Conservation (phyloP, 1,284 basidiomycete genomes). For the Melampsora larici-populina region DNA sequence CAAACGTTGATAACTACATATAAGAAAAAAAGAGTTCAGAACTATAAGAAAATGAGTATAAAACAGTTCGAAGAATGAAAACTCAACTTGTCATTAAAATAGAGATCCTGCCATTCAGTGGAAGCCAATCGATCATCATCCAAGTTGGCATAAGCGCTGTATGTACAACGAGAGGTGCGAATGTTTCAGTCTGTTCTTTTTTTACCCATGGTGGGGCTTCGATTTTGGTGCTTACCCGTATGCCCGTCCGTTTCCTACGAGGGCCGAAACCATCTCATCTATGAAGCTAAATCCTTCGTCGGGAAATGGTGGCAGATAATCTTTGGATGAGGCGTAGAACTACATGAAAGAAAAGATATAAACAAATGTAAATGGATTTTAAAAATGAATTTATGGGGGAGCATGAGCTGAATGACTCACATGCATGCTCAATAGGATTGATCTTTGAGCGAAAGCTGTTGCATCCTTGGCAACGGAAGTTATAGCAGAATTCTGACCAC, state of each 20-base stretch:
- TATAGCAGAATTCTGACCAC: conserved; percentile 22
- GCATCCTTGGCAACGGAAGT: too few species aligned
- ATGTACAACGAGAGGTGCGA: background rate
- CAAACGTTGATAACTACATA: conserved; percentile 24
- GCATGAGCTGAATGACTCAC: background rate
- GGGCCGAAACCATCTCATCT: conserved; percentile 14
- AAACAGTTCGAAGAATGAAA: too few species aligned
- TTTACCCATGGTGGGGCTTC: background rate
- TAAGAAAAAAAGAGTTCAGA: too few species aligned
- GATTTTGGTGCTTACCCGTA: conserved; percentile 12
- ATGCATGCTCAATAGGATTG: conserved; percentile 11
- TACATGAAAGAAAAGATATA: background rate
- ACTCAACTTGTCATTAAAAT: conserved; percentile 29
- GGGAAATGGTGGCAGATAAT: conserved; percentile 13
- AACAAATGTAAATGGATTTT: too few species aligned
- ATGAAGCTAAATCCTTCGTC: conserved; percentile 4
- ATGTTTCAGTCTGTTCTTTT: background rate
- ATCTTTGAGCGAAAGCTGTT: conserved; percentile 29
- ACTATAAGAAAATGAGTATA: background rate
- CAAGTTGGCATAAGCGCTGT: conserved; percentile 34
- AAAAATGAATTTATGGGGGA: too few species aligned
- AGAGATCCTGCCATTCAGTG: conserved; percentile 14
- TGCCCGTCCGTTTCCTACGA: conserved; percentile 10
- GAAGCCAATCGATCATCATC: conserved; percentile 34
- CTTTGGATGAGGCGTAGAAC: conserved; percentile 25